A percentile compares a stretch with the other conserved stretches of the same genome.
Conservation (phyloP, 306 rosid species). For the Cyamopsis tetragonoloba region DNA sequence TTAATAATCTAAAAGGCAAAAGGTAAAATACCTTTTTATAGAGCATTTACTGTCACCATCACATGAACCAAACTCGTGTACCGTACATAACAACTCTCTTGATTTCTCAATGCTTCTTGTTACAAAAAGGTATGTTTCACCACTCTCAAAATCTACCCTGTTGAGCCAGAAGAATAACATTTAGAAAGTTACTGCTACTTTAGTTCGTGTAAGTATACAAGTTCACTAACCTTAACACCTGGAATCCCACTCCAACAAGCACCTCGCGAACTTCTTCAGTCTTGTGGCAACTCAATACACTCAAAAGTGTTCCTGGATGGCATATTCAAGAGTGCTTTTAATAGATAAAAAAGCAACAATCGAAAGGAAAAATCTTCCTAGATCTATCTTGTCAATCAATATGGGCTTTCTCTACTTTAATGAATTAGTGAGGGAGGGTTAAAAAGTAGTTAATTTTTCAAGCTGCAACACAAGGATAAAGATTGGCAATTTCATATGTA, state of each 20-base stretch:
- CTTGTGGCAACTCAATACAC: constrained; percentile 54
- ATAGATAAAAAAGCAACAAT: background rate
- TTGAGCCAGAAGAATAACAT: constrained; percentile 22
- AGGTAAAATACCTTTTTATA: constrained; percentile 56
- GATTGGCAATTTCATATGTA: background rate
- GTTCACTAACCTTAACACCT: constrained; percentile 76
- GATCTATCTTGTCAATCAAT: background rate
- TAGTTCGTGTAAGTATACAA: constrained; percentile 10
- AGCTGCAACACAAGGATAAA: constrained; percentile 8
- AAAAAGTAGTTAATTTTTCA: constrained; percentile 4
- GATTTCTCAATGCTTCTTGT: constrained; percentile 78
- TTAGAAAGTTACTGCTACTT: constrained; percentile 18
- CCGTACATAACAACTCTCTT: constrained; percentile 48
- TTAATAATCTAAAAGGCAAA: constrained; percentile 6
- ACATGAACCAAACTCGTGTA: constrained; percentile 48
- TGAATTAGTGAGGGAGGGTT: background rate
- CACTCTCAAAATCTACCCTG: constrained; percentile 59
- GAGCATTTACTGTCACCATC: constrained; percentile 40
- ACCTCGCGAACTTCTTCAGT: constrained; percentile 71
- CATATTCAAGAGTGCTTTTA: constrained; percentile 17
- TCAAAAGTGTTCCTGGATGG: constrained; percentile 46
- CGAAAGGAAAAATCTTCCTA: background rate
- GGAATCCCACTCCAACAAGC: constrained; percentile 82
- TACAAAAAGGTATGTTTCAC: constrained; percentile 57
- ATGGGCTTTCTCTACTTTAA: background rate